Evolutionary conservation across 208 protist species (phyloP).

Genomic region (Porcisia deanei): DNA sequence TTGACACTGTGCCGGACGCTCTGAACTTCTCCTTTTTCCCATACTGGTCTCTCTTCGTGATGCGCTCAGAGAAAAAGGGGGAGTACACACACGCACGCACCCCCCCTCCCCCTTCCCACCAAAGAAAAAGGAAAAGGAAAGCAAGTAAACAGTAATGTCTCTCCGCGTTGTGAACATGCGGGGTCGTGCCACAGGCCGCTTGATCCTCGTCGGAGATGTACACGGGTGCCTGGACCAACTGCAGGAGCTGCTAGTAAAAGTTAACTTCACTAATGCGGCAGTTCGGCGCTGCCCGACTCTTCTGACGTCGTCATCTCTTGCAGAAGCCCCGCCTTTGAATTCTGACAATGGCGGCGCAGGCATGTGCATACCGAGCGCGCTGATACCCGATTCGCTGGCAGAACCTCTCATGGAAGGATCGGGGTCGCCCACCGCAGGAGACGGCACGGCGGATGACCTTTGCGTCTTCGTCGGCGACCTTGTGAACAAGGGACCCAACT

Average conservation of each 20-base stretch:
- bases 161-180: slow-evolving; percentile 22
- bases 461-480: slow-evolving; percentile 77
- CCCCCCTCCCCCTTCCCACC: not conserved
- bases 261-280: slow-evolving; percentile 42
- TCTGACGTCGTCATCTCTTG: slow-evolving; percentile 10
- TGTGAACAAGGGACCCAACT: slow-evolving; percentile 85
- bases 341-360: not conserved
- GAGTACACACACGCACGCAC: not conserved
- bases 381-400: not conserved
- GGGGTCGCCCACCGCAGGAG: not conserved
- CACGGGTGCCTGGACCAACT: slow-evolving; percentile 74
- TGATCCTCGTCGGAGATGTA: slow-evolving; percentile 78
- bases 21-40: not conserved
- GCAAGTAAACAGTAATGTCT: slow-evolving; percentile 12
- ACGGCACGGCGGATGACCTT: slow-evolving; percentile 36
- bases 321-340: not conserved
- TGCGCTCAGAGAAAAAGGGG: too few relatives aligned
- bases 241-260: slow-evolving; percentile 42
- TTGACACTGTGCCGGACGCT: not conserved
- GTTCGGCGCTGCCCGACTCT: slow-evolving; percentile 17
- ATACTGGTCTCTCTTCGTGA: not conserved
- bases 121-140: not conserved
- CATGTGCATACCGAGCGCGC: slow-evolving; percentile 6
- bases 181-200: slow-evolving; percentile 32
- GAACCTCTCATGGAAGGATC: not conserved